Percentiles rank a stretch among this genome's conserved stretches.
Conservation (phyloP, 495 filamentous ascomycete species). For the Aspergillus hancockii region DNA sequence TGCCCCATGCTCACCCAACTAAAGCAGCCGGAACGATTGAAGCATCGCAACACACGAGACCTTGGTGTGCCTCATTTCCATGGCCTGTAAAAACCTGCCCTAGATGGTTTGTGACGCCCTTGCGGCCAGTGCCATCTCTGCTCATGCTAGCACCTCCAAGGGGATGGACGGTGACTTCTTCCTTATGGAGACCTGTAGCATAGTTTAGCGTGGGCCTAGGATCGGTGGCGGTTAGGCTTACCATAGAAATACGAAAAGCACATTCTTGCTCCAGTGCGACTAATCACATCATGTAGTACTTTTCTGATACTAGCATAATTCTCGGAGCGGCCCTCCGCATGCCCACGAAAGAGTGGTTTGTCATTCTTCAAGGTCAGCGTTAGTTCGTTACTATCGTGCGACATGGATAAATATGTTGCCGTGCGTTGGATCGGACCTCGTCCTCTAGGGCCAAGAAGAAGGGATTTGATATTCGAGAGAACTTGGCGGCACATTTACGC, state of each 20-base stretch:
- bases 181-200: conserved; percentile 26
- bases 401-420: conserved; percentile 71
- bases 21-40: conserved; percentile 65
- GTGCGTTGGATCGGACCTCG: conserved; percentile 59
- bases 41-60: conserved; percentile 63
- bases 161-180: conserved; percentile 67
- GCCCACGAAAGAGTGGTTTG: conserved; percentile 8
- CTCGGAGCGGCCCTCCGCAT: conserved; percentile 10
- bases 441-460: conserved; percentile 58
- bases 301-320: background rate
- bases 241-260: conserved; percentile 18
- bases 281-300: background rate
- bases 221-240: background rate
- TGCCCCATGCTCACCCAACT: conserved; percentile 24
- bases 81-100: conserved; percentile 60
- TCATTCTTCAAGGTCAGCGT: conserved; percentile 59
- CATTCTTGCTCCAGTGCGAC: conserved; percentile 14
- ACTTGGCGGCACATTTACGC: conserved; percentile 37
- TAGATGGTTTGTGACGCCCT: conserved; percentile 64
- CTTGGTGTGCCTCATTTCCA: conserved; percentile 50
- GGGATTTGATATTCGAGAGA: conserved; percentile 49
- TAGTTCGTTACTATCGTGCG: conserved; percentile 67
- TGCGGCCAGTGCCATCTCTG: conserved; percentile 53
- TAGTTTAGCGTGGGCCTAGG: background rate
- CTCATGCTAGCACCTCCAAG: conserved; percentile 69